Evolutionary conservation across 331 rosid genomes (phyloP).

Genomic region (Rhamnella rubrinervis): DNA sequence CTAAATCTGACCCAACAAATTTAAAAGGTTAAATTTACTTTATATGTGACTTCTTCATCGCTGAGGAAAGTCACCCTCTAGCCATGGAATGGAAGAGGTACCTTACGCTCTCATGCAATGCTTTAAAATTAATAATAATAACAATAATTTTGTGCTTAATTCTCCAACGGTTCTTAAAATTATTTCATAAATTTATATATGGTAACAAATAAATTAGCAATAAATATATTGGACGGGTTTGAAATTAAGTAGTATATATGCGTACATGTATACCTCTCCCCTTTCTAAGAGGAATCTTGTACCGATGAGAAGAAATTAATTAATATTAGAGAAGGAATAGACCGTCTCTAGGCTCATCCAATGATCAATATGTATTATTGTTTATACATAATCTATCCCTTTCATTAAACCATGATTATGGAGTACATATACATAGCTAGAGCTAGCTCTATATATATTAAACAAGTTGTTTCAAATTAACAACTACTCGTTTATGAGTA

Average conservation of each 20-base stretch:
- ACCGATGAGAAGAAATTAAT: background rate
- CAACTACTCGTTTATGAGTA: too few relatives aligned
- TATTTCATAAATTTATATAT: too few relatives aligned
- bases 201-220: background rate
- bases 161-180: background rate
- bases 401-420: too few relatives aligned
- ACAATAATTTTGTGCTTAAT: background rate
- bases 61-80: slow-evolving; percentile 5
- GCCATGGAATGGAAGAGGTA: slow-evolving; percentile 8
- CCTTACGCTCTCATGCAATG: too few relatives aligned
- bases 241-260: background rate
- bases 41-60: slow-evolving; percentile 1
- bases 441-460: too few relatives aligned
- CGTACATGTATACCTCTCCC: background rate
- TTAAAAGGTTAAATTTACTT: background rate
- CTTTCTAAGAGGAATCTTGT: background rate
- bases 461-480: too few relatives aligned
- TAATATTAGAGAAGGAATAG: background rate
- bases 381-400: too few relatives aligned
- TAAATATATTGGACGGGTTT: background rate
- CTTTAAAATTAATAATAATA: background rate
- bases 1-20: background rate
- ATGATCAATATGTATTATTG: too few relatives aligned
- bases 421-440: too few relatives aligned
- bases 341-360: too few relatives aligned